phyloP scores from a whole-genome alignment of 805 yeast genomes.

The Yarrowia deformans region DNA sequence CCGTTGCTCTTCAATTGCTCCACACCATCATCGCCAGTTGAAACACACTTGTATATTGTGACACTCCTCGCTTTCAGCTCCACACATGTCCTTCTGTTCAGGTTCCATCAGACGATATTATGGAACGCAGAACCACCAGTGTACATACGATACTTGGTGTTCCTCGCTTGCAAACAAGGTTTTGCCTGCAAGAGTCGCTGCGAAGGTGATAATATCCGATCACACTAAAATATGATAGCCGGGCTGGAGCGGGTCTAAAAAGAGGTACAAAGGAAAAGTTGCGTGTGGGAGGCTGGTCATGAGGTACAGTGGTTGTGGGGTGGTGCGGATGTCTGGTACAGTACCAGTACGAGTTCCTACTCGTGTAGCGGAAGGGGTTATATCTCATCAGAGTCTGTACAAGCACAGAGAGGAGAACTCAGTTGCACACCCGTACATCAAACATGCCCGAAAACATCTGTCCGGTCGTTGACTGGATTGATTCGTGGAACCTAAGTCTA shows the following conservation, averaged over 20 bases:
- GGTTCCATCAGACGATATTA: constrained; percentile 4
- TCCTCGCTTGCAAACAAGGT: constrained; percentile 8
- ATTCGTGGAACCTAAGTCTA: constrained; percentile 2
- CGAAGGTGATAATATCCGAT: constrained; percentile 21
- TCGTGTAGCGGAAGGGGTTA: too few species aligned
- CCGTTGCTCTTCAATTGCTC: too few species aligned
- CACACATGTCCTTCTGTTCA: neutral
- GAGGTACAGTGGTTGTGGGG: neutral
- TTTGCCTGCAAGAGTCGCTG: neutral
- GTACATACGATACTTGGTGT: neutral
- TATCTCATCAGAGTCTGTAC: too few species aligned
- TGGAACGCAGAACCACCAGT: neutral
- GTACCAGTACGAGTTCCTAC: too few species aligned
- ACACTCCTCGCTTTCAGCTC: neutral
- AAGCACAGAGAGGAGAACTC: too few species aligned
- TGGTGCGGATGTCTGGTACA: too few species aligned
- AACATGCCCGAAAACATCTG: neutral
- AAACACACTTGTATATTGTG: neutral
- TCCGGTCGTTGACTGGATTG: constrained; percentile 6
- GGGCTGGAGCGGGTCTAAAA: neutral
- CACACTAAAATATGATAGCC: constrained; percentile 2
- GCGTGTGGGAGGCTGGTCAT: neutral
- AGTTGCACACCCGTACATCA: too few species aligned
- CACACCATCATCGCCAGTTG: too few species aligned
- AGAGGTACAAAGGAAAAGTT: neutral